A percentile compares a stretch with the other conserved stretches of the same genome.
These are phyloP conservation scores for Neopestalotiopsis sp. DNA, from an alignment of 2,329 filamentous ascomycete genomes.

Conservation along the genomic window DNA sequence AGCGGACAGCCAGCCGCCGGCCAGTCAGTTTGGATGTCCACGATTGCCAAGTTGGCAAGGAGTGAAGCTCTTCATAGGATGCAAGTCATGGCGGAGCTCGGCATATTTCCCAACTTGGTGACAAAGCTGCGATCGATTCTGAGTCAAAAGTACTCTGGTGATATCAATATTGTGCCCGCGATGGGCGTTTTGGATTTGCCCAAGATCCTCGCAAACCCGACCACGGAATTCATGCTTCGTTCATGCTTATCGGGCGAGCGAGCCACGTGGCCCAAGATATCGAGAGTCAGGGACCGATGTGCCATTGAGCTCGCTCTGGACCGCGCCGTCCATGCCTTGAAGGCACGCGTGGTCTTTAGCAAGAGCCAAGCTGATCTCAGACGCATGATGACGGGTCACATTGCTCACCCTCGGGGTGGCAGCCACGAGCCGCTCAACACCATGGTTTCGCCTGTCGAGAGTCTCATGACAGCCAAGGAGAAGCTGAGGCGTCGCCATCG, in stretches of 20 bases:
- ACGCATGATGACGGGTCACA: conserved; percentile 43
- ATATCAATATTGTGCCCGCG: conserved; percentile 91
- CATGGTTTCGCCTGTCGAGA: conserved; percentile 22
- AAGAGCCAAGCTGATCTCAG: conserved; percentile 67
- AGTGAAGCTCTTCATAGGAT: conserved; percentile 82
- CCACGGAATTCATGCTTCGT: conserved; percentile 82
- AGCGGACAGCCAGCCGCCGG: conserved; percentile 39
- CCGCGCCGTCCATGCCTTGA: conserved; percentile 70
- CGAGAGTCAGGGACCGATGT: conserved; percentile 83
- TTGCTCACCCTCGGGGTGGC: conserved; percentile 29
- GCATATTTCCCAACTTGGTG: conserved; percentile 77
- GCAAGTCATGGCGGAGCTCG: conserved; percentile 79
- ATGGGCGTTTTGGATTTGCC: conserved; percentile 77
- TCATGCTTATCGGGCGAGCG: conserved; percentile 79
- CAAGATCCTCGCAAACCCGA: conserved; percentile 82
- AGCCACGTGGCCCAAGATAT: conserved; percentile 91
- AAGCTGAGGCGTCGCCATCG: conserved; percentile 44
- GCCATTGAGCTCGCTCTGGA: conserved; percentile 88
- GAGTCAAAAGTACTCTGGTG: conserved; percentile 89
- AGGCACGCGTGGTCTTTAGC: conserved; percentile 72
- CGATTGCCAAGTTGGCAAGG: conserved; percentile 74
- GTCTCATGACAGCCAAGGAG: conserved; percentile 30
- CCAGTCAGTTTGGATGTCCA: conserved; percentile 65
- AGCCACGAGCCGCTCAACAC: conserved; percentile 26
- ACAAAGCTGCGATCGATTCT: conserved; percentile 82